Conservation (phyloP, 2,329 filamentous ascomycete species). For the Penicillium sumatraense region DNA sequence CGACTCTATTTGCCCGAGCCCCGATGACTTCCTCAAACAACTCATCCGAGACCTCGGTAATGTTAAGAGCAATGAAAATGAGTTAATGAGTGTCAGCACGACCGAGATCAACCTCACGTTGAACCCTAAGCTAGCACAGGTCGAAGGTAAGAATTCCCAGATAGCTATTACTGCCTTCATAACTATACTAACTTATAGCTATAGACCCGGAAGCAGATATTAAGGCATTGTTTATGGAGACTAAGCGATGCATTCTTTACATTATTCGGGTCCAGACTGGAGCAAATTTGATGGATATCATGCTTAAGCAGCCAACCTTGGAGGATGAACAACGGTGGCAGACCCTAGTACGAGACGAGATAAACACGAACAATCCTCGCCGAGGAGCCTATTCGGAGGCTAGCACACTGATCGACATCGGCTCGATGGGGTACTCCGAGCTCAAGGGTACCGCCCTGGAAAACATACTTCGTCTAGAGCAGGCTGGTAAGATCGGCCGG, state of each 20-base stretch:
- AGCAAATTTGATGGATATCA: constrained; percentile 88
- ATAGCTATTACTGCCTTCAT: background rate
- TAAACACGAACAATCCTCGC: constrained; percentile 68
- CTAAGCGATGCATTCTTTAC: constrained; percentile 94
- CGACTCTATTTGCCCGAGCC: constrained; percentile 72
- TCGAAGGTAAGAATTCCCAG: constrained; percentile 62
- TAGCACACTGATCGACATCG: constrained; percentile 83
- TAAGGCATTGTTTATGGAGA: constrained; percentile 96
- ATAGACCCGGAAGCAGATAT: constrained; percentile 86
- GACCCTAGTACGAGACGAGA: constrained; percentile 78
- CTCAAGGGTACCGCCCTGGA: constrained; percentile 92
- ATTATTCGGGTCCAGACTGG: constrained; percentile 97
- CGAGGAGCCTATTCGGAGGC: constrained; percentile 87
- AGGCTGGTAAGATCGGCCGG: constrained; percentile 80
- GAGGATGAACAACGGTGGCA: constrained; percentile 94
- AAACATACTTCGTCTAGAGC: constrained; percentile 88
- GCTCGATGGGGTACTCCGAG: constrained; percentile 85
- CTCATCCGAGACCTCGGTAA: constrained; percentile 92
- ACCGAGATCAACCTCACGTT: constrained; percentile 90
- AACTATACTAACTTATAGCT: constrained; percentile 12
- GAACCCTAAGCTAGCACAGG: constrained; percentile 84
- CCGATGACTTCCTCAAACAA: constrained; percentile 88
- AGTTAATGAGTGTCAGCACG: constrained; percentile 83
- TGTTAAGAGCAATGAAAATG: constrained; percentile 93
- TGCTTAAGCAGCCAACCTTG: constrained; percentile 82